A percentile compares a stretch with the other conserved stretches of the same genome.
Evolutionary conservation across 139 green algal genomes (phyloP).

Genomic region (Tetradesmus lagerheimii): DNA sequence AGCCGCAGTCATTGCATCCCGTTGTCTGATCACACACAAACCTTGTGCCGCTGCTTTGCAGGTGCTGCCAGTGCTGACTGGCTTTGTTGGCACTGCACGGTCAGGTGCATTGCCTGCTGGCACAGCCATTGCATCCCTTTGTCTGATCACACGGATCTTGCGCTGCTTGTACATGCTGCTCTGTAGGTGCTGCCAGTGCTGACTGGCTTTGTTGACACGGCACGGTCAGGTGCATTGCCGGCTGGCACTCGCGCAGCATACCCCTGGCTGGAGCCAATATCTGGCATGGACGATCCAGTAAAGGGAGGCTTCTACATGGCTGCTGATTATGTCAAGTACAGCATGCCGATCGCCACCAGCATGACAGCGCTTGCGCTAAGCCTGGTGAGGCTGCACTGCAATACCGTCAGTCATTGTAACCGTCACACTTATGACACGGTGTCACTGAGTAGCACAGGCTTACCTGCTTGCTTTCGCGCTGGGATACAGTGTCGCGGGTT

Average conservation of each 20-base stretch:
- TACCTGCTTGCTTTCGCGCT: no score
- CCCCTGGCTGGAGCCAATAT: not conserved
- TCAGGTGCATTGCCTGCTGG: not conserved
- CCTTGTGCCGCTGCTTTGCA: not conserved
- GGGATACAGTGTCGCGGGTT: no score
- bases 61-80: slow-evolving; percentile 3
- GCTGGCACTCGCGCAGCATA: not conserved
- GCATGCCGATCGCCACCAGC: slow-evolving; percentile 25
- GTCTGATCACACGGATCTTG: not conserved
- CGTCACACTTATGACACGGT: no score
- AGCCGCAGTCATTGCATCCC: not conserved
- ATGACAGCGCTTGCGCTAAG: slow-evolving; percentile 33
- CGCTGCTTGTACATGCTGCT: not conserved
- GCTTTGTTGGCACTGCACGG: slow-evolving; percentile 1
- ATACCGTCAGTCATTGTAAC: no score
- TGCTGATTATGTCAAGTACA: slow-evolving; percentile 41
- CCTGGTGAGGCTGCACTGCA: not conserved
- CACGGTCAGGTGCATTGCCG: not conserved
- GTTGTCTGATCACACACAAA: not conserved
- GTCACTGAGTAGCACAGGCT: no score
- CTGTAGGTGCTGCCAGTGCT: slow-evolving; percentile 12
- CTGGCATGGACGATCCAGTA: not conserved
- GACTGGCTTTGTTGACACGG: slow-evolving; percentile 15
- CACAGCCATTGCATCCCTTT: no score
- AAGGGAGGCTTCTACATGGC: slow-evolving; percentile 23